These are phyloP conservation scores for Nematocida homosporus DNA, from an alignment of 371 early-diverging fungal genomes.

Conservation along the genomic window DNA sequence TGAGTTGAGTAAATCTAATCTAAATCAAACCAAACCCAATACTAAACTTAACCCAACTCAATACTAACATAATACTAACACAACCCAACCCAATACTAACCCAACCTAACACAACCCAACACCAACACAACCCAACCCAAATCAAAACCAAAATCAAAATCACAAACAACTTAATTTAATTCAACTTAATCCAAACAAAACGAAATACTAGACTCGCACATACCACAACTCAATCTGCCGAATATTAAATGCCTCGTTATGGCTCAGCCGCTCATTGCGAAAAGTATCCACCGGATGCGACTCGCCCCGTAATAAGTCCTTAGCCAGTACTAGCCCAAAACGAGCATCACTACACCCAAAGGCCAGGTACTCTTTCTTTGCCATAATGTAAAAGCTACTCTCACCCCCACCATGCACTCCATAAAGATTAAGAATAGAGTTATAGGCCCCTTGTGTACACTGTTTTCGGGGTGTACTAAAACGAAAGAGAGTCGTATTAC, in stretches of 20 bases:
- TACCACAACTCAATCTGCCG: conserved; percentile 54
- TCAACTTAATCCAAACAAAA: too few species aligned
- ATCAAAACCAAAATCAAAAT: too few species aligned
- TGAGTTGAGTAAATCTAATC: too few species aligned
- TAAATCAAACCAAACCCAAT: too few species aligned
- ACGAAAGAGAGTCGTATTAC: conserved; percentile 21
- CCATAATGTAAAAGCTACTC: conserved; percentile 43
- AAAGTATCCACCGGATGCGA: conserved; percentile 53
- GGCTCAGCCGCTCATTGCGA: conserved; percentile 51
- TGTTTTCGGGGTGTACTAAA: conserved; percentile 44
- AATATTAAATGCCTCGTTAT: conserved; percentile 42
- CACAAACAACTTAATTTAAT: too few species aligned
- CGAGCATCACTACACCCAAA: conserved; percentile 55
- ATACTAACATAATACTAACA: too few species aligned
- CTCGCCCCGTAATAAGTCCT: conserved; percentile 42
- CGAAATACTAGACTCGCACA: conserved; percentile 30
- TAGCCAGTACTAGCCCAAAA: conserved; percentile 52
- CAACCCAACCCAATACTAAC: too few species aligned
- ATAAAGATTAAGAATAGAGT: conserved; percentile 25
- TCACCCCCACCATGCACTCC: background rate
- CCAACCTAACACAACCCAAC: too few species aligned
- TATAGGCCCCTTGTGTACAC: background rate
- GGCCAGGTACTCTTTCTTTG: conserved; percentile 53
- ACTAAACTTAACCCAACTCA: too few species aligned
- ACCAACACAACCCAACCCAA: too few species aligned